Conservation (phyloP, 805 yeast genomes). For the Clavispora asparagi region DNA sequence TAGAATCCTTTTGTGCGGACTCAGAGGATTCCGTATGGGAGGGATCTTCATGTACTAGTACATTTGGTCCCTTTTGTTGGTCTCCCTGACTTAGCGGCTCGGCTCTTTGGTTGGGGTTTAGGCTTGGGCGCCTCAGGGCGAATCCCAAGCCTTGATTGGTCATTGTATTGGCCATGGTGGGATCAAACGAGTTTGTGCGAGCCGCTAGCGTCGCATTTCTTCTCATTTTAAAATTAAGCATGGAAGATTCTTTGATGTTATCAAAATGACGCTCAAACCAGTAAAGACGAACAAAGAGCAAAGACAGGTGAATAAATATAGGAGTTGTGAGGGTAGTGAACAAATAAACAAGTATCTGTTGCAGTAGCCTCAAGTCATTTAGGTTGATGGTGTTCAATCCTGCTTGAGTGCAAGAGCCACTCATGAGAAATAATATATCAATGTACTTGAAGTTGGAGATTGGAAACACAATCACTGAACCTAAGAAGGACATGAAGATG, state of each 20-base stretch:
- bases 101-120: not conserved
- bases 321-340: constrained; percentile 73
- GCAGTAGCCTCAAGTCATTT: constrained; percentile 63
- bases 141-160: constrained; percentile 26
- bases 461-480: constrained; percentile 77
- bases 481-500: constrained; percentile 49
- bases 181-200: constrained; percentile 29
- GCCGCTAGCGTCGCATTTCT: constrained; percentile 70
- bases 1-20: not conserved
- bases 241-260: constrained; percentile 73
- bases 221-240: constrained; percentile 74
- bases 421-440: constrained; percentile 72
- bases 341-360: constrained; percentile 70
- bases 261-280: constrained; percentile 89
- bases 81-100: not conserved
- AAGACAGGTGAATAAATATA: constrained; percentile 74
- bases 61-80: not conserved
- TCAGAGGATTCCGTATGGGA: not conserved
- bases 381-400: constrained; percentile 80
- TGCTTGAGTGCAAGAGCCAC: constrained; percentile 84
- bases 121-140: not conserved
- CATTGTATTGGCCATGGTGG: constrained; percentile 25
- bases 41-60: not conserved
- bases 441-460: constrained; percentile 60
- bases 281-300: constrained; percentile 73